These are phyloP conservation scores for Globisporangium abappressorium DNA, from an alignment of 352 stramenopile species.

Conservation along the genomic window DNA sequence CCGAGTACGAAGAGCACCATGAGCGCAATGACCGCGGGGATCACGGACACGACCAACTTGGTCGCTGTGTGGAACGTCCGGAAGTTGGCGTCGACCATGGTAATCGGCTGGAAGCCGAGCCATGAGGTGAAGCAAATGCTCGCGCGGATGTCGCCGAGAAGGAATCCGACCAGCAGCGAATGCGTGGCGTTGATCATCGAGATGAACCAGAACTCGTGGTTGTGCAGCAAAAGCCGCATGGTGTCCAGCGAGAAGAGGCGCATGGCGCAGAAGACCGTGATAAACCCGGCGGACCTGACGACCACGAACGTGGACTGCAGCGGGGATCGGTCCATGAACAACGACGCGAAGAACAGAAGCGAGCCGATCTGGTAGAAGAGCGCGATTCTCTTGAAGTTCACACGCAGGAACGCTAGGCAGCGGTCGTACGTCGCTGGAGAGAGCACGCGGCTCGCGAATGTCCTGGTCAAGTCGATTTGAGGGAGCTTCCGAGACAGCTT, in stretches of 20 bases:
- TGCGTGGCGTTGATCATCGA: neutral
- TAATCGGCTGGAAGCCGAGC: neutral
- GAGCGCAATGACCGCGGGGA: neutral
- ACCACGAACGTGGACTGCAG: neutral
- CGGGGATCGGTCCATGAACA: neutral
- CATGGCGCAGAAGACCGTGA: neutral
- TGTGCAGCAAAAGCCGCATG: neutral
- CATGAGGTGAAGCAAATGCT: neutral
- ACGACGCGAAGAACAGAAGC: neutral
- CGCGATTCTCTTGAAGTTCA: neutral
- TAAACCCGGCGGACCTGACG: neutral
- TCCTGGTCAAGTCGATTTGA: neutral
- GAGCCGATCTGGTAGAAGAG: neutral
- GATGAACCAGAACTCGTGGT: slow-evolving; percentile 4
- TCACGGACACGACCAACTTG: neutral
- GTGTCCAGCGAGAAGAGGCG: neutral
- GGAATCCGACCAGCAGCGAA: neutral
- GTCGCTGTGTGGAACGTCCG: neutral
- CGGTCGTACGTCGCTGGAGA: neutral
- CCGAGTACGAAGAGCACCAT: neutral
- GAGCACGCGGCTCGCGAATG: neutral
- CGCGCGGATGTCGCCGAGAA: neutral
- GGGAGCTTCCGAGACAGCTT: neutral
- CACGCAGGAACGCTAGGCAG: neutral
- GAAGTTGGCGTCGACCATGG: neutral